A percentile compares a stretch with the other conserved stretches of the same genome.
Evolutionary conservation across 2,329 filamentous ascomycete species (phyloP).

Genomic region (Colletotrichum scovillei): DNA sequence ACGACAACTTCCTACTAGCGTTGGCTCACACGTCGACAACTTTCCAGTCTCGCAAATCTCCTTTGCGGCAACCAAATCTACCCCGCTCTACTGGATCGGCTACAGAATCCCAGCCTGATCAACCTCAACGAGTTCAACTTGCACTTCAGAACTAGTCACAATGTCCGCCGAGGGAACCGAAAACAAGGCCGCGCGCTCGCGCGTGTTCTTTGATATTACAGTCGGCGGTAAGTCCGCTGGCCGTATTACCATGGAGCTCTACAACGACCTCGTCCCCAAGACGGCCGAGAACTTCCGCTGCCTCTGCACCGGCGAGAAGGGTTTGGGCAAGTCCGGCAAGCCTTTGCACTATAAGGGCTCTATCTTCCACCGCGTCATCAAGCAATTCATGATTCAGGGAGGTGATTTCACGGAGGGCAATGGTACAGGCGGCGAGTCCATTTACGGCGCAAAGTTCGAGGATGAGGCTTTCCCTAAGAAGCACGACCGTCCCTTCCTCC

Average conservation of each 20-base stretch:
- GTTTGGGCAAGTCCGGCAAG: slow-evolving; percentile 82
- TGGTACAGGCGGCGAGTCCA: slow-evolving; percentile 95
- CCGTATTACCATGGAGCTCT: slow-evolving; percentile 88
- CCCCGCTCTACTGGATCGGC: not conserved
- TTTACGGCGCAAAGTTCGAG: slow-evolving; percentile 97
- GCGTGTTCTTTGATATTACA: slow-evolving; percentile 93
- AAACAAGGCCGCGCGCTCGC: slow-evolving; percentile 69
- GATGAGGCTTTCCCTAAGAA: slow-evolving; percentile 95
- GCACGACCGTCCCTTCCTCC: slow-evolving; percentile 91
- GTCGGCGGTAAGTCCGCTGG: slow-evolving; percentile 80
- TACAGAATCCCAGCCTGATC: not conserved
- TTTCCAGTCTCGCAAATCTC: not conserved
- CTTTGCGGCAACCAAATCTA: not conserved
- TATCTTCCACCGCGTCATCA: slow-evolving; percentile 95
- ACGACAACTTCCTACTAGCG: not conserved
- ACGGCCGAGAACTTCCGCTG: slow-evolving; percentile 96
- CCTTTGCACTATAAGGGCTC: slow-evolving; percentile 94
- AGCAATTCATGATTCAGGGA: slow-evolving; percentile 98
- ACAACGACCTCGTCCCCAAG: slow-evolving; percentile 83
- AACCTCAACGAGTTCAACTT: not conserved
- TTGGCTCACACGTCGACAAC: not conserved
- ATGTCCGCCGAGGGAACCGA: slow-evolving; percentile 30
- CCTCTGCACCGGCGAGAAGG: slow-evolving; percentile 96
- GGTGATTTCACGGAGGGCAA: slow-evolving; percentile 97
- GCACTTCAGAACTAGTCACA: not conserved